Evolutionary conservation across 768 basidiomycete species (phyloP), one percentile per base, ranked within the genome.

Genomic region (Strobilomyces confusus): DNA sequence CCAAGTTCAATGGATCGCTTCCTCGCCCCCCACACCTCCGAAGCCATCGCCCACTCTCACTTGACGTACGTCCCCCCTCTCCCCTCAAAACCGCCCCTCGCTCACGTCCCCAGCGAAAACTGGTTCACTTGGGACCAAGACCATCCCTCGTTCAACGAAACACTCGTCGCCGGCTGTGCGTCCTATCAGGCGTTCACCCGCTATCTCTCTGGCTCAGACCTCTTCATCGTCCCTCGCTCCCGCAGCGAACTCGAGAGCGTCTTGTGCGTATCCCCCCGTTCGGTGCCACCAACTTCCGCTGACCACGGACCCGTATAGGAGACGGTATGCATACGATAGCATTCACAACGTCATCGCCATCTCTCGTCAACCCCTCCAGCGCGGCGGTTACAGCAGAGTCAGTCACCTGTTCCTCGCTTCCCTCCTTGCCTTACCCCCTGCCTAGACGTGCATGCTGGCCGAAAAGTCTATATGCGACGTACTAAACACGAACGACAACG

Each of bases 261-360:
- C 38, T 66, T 92, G 87, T 88, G 56, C 64, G 85, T 75, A 19
- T 1, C 8, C 30, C 30, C 34, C 42, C 40, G 48, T 22, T 58
- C 19, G 26, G 29, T 37, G 30, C 9, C 44, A 45, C 23, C 9
- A n/a, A 19, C 50, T 11, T 42, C 17, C 23, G 50, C 58, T 60
- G 9, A 60, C 46, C 36, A 43, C 33, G 32, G 7, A 26, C 19
- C 51, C 48, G 48, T 49, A 53, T 64, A 91, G 89, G 54, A 78
- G 83, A 51, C 77, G 88, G 63, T 91, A 91, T 62, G 80, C 86
- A 0, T 83, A 87, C 61, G 89, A 91, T 57, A 81, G 83, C 12
- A 88, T 92, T 50, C 90, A 92, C 68, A 92, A 91, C 63, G 80
- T 81, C 9, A 88, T 92, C 63, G 75, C 89, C 17, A 78, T 78